Conservation (phyloP, 1,139 yeast species). For the Wickerhamomyces sp. region DNA sequence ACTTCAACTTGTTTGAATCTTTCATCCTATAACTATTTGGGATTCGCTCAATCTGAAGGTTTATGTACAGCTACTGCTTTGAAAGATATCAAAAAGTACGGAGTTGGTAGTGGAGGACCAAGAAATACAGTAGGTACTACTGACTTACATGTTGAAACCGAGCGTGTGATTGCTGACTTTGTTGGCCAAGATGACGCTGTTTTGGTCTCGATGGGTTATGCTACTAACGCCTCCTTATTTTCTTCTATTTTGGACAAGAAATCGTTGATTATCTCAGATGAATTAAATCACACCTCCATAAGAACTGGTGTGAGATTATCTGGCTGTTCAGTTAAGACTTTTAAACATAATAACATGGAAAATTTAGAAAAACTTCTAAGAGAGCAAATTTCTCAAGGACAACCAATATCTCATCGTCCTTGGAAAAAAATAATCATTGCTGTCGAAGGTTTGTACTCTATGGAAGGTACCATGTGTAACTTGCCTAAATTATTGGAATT, state of each 20-base stretch:
- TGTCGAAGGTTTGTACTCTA: slow-evolving; percentile 93
- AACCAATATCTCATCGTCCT: slow-evolving; percentile 94
- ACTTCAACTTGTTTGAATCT: slow-evolving; percentile 77
- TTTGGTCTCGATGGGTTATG: slow-evolving; percentile 90
- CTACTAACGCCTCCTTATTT: slow-evolving; percentile 91
- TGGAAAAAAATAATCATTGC: slow-evolving; percentile 93
- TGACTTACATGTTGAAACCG: slow-evolving; percentile 72
- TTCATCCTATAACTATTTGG: slow-evolving; percentile 89
- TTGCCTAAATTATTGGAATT: slow-evolving; percentile 73
- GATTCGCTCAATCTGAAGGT: slow-evolving; percentile 95
- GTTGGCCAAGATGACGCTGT: slow-evolving; percentile 89
- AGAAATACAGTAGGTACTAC: slow-evolving; percentile 72
- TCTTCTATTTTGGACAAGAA: slow-evolving; percentile 79
- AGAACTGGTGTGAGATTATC: slow-evolving; percentile 92
- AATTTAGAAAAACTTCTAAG: slow-evolving; percentile 75
- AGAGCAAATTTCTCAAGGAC: slow-evolving; percentile 92
- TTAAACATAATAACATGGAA: slow-evolving; percentile 87
- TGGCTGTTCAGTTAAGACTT: slow-evolving; percentile 90
- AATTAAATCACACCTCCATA: slow-evolving; percentile 91
- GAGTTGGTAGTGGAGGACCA: slow-evolving; percentile 77
- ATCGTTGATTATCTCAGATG: slow-evolving; percentile 89
- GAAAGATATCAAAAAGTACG: slow-evolving; percentile 57
- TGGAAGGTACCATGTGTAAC: slow-evolving; percentile 96
- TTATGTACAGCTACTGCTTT: slow-evolving; percentile 81
- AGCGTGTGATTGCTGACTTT: slow-evolving; percentile 73